Evolutionary conservation across 83 land plant genomes (phyloP).

Genomic region (Isoetes engelmannii): DNA sequence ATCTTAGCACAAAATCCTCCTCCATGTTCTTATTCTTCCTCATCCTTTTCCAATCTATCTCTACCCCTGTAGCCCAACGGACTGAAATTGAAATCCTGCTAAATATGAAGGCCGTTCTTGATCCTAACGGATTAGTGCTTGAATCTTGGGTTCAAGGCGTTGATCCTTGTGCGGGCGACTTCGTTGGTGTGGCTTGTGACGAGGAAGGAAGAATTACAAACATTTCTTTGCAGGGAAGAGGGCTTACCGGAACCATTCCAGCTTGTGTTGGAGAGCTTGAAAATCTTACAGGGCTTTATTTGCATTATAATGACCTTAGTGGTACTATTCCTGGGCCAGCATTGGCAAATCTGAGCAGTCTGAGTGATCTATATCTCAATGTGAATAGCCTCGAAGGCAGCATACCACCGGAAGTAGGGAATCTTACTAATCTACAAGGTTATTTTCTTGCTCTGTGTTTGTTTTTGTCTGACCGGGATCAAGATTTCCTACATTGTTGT

Average conservation of each 20-base stretch:
- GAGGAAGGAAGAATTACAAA: slow-evolving; percentile 4
- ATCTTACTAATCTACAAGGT: slow-evolving; percentile 67
- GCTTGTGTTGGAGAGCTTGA: slow-evolving; percentile 48
- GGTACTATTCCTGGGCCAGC: slow-evolving; percentile 52
- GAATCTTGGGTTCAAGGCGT: slow-evolving; percentile 48
- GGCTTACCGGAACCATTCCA: slow-evolving; percentile 56
- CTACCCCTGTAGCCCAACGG: too few species aligned
- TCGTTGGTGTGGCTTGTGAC: slow-evolving; percentile 75
- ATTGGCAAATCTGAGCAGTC: slow-evolving; percentile 43
- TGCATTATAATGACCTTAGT: slow-evolving; percentile 60
- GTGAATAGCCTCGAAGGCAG: slow-evolving; percentile 58
- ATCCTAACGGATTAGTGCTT: slow-evolving; percentile 43
- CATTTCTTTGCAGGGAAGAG: slow-evolving; percentile 9
- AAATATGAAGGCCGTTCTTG: slow-evolving; percentile 53
- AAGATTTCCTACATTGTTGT: too few species aligned
- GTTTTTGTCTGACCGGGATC: too few species aligned
- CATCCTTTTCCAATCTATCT: too few species aligned
- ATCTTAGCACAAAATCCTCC: too few species aligned
- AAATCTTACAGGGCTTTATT: slow-evolving; percentile 58
- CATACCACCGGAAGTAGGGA: slow-evolving; percentile 58
- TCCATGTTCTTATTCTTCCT: too few species aligned
- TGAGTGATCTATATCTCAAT: slow-evolving; percentile 60
- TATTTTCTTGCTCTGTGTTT: too few species aligned
- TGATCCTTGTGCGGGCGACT: slow-evolving; percentile 54
- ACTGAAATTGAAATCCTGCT: slow-evolving; percentile 38